Conservation (phyloP, 2,329 filamentous ascomycete genomes). For the Zymoseptoria tritici region DNA sequence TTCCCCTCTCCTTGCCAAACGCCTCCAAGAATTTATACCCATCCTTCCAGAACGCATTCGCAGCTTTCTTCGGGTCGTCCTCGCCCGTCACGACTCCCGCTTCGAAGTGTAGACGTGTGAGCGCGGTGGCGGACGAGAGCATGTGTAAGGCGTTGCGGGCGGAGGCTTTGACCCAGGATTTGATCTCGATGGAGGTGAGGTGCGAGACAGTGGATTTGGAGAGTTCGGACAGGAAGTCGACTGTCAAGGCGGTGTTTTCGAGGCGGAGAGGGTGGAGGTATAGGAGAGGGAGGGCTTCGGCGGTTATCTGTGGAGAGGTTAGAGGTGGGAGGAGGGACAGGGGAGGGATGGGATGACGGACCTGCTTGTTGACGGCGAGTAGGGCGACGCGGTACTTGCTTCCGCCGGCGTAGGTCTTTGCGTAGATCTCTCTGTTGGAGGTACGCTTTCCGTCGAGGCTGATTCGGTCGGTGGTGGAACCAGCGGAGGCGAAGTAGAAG, state of each 20-base stretch:
- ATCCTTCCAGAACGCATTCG: conserved; percentile 30
- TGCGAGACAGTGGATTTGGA: conserved; percentile 13
- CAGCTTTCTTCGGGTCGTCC: conserved; percentile 27
- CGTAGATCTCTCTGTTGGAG: conserved; percentile 21
- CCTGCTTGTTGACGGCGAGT: conserved; percentile 28
- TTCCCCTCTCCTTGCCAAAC: conserved; percentile 15
- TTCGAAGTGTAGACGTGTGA: conserved; percentile 25
- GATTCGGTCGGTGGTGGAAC: conserved; percentile 20
- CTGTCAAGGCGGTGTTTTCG: conserved; percentile 25
- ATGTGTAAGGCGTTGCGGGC: conserved; percentile 28
- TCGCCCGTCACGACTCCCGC: conserved; percentile 20
- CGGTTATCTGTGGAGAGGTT: conserved; percentile 18
- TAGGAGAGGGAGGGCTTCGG: conserved; percentile 25
- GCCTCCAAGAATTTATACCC: conserved; percentile 26
- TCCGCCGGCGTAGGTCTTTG: conserved; percentile 27
- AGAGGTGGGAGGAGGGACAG: background rate
- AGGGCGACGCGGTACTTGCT: conserved; percentile 28
- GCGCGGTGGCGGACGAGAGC: conserved; percentile 27
- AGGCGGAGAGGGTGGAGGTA: conserved; percentile 27
- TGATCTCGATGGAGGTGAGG: conserved; percentile 23
- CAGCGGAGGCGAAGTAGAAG: conserved; percentile 25
- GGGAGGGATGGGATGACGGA: background rate
- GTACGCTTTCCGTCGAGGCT: conserved; percentile 25
- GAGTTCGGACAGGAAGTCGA: conserved; percentile 28
- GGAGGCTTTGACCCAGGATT: conserved; percentile 24